Percentiles rank a stretch among this genome's conserved stretches.
phyloP scores from a whole-genome alignment of 2,329 filamentous ascomycete species.

The Alternaria novae-zelandiae region DNA sequence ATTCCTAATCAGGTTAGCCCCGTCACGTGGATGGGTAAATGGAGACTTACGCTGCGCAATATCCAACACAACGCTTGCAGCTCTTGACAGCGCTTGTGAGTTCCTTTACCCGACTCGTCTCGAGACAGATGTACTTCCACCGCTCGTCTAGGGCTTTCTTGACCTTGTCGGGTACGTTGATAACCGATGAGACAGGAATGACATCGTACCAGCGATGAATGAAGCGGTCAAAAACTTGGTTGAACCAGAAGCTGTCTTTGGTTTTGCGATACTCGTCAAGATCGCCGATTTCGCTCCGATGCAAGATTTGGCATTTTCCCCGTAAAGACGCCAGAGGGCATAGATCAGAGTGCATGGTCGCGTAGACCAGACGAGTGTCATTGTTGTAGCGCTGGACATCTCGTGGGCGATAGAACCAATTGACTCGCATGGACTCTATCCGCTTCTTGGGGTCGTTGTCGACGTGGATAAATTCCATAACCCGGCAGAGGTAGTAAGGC shows the following conservation, averaged over 20 bases:
- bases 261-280: conserved; percentile 84
- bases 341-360: conserved; percentile 98
- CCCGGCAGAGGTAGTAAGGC: conserved; percentile 94
- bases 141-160: conserved; percentile 95
- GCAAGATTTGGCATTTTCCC: conserved; percentile 89
- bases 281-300: conserved; percentile 83
- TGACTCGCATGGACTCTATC: conserved; percentile 88
- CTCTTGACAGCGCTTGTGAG: conserved; percentile 94
- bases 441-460: conserved; percentile 71
- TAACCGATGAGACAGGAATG: conserved; percentile 87
- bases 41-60: conserved; percentile 81
- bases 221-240: conserved; percentile 96
- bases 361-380: conserved; percentile 90
- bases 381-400: conserved; percentile 92
- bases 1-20: conserved; percentile 62
- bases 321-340: conserved; percentile 90
- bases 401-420: conserved; percentile 97
- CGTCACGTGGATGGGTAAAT: not conserved
- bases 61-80: conserved; percentile 90
- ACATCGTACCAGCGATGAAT: conserved; percentile 98
- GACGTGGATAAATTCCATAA: conserved; percentile 95
- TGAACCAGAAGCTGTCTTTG: conserved; percentile 93
- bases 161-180: conserved; percentile 94
- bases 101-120: conserved; percentile 92
- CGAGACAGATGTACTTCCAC: conserved; percentile 95